Evolutionary conservation across 768 basidiomycete species (phyloP).

Genomic region (Tricholoma hemisulphureum): DNA sequence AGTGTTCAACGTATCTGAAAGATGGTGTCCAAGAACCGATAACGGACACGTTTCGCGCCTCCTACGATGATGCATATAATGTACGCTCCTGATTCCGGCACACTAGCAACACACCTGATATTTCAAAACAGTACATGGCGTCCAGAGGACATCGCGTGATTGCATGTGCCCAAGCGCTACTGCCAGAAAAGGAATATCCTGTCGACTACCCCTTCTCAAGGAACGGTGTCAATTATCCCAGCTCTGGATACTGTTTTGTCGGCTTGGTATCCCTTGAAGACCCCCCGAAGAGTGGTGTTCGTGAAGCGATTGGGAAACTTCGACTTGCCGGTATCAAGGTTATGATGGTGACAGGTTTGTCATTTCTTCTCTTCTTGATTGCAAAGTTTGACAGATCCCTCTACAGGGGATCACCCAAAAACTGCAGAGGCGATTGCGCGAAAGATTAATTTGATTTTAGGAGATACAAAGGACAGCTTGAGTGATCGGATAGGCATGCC

Average conservation of each 20-base stretch:
- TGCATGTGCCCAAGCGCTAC: constrained; percentile 63
- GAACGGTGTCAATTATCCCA: constrained; percentile 53
- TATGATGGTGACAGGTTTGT: constrained; percentile 70
- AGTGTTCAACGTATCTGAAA: constrained; percentile 59
- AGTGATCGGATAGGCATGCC: constrained; percentile 53
- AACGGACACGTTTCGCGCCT: constrained; percentile 50
- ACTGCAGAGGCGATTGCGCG: constrained; percentile 73
- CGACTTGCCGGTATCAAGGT: constrained; percentile 72
- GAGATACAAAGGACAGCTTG: constrained; percentile 63
- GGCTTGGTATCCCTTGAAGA: constrained; percentile 68
- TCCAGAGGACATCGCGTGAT: constrained; percentile 75
- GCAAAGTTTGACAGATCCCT: not conserved
- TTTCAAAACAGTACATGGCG: constrained; percentile 59
- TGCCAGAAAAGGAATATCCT: constrained; percentile 49
- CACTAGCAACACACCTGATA: not conserved
- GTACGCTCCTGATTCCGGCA: constrained; percentile 31
- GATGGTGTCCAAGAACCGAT: constrained; percentile 48
- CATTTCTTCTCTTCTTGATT: not conserved
- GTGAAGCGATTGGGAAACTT: constrained; percentile 69
- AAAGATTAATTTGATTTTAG: constrained; percentile 68
- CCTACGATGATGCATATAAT: constrained; percentile 62
- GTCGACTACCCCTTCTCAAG: constrained; percentile 50
- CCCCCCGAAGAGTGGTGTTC: constrained; percentile 69
- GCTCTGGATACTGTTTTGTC: constrained; percentile 58
- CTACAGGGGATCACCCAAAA: constrained; percentile 63